Base-by-base conservation (phyloP, 176 grass and related monocot genomes). In the Oryza nivara region DNA sequence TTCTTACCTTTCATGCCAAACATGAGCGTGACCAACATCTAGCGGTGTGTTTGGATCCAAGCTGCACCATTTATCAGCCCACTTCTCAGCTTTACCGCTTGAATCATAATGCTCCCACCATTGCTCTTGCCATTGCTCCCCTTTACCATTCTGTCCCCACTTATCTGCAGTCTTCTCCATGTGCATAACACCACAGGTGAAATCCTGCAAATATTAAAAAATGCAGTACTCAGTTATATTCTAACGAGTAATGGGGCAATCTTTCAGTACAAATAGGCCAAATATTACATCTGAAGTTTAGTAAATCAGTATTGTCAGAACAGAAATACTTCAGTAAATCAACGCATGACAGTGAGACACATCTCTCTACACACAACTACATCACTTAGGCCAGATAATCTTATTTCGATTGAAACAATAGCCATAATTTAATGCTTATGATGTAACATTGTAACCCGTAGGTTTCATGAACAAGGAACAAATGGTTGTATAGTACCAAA, bases 81-180 rank as follows among this genome's bases (percentile, higher is more conserved):
- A 96, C 73, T 96, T 99, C 30, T 94, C 88, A 82, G 91, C 90
- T 88, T 94, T 84, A 46, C 93, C 89, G 0, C 83, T 93, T 43
- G 89, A 89, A 76, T 99, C 96, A 46, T 99, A 94, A 25, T 96
- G 89, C 70, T 99, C 96, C 78, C 81, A 99, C 93, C 96, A 99
- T 73, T 98, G 89, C 75, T 98, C 96, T 82, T 95, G 96, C 96
- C 96, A 98, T 72, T 98, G 89, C 82, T 94, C 91, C 64, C 83
- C 91, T 78, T 86, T 92, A 43, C 80, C 88, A 76, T 99, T 99
- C 86, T 94, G 92, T 28, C 91, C 96, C 96, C 96, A 99, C 86
- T 99, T 99, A 46, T 99, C 96, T 34, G 96, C 96, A n/a, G 81
- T 92, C 78, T 99, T 99, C 91, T 99, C 96, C 84, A 99, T 99